Percentiles rank a stretch among this genome's conserved stretches.
These are phyloP conservation scores for Talaromyces trachyspermus DNA, from an alignment of 495 filamentous ascomycete genomes.

Conservation along the genomic window DNA sequence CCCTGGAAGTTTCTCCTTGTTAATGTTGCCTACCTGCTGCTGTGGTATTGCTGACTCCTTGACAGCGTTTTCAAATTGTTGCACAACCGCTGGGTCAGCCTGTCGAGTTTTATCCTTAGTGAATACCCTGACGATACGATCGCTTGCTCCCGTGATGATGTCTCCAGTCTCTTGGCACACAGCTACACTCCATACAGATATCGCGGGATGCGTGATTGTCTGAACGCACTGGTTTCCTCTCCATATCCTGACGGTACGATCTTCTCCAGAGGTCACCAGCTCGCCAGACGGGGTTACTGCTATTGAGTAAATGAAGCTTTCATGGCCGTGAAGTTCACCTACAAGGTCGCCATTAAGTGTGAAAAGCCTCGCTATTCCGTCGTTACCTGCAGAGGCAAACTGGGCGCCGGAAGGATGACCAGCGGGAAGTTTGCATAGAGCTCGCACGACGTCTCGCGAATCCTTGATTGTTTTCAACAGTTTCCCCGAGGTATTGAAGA, in stretches of 20 bases:
- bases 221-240: slow-evolving; percentile 74
- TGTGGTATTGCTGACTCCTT: slow-evolving; percentile 77
- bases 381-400: slow-evolving; percentile 85
- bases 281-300: slow-evolving; percentile 72
- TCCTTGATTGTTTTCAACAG: slow-evolving; percentile 61
- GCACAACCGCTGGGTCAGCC: slow-evolving; percentile 50
- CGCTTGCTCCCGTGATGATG: slow-evolving; percentile 87
- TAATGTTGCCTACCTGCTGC: slow-evolving; percentile 70
- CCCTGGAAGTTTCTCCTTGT: slow-evolving; percentile 84
- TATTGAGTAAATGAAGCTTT: slow-evolving; percentile 92
- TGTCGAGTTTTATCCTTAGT: slow-evolving; percentile 63
- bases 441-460: slow-evolving; percentile 72
- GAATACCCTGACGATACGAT: slow-evolving; percentile 80
- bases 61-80: slow-evolving; percentile 73
- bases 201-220: slow-evolving; percentile 95
- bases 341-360: slow-evolving; percentile 66
- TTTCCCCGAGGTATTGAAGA: slow-evolving; percentile 64
- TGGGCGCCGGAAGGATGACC: slow-evolving; percentile 73
- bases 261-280: slow-evolving; percentile 85
- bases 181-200: slow-evolving; percentile 90
- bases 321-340: slow-evolving; percentile 74
- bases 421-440: slow-evolving; percentile 72
- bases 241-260: slow-evolving; percentile 89
- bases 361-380: slow-evolving; percentile 79
- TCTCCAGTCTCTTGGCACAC: slow-evolving; percentile 76